phyloP scores from a whole-genome alignment of 1,139 yeast species.

The Sugiyamaella novakii region DNA sequence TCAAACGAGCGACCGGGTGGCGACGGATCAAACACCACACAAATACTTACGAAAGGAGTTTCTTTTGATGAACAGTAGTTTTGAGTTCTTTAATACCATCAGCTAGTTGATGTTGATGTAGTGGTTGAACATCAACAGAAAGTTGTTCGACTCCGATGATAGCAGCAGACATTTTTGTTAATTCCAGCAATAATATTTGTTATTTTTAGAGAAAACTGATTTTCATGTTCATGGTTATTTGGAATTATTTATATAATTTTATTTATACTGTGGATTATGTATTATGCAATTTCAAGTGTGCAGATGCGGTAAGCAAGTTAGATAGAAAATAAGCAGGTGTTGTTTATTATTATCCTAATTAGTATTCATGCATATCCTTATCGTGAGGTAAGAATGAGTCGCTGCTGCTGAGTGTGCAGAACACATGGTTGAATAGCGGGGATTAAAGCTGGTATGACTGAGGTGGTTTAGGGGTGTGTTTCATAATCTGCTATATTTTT shows the following conservation, averaged over 20 bases:
- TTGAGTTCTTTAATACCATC: conserved; percentile 21
- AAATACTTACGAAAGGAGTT: conserved; percentile 32
- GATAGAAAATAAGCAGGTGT: background rate
- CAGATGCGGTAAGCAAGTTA: background rate
- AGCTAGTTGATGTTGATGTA: conserved; percentile 27
- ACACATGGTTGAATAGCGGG: too few species aligned
- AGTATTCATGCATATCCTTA: conserved; percentile 1
- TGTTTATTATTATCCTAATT: conserved; percentile 8
- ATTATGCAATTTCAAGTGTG: conserved; percentile 6
- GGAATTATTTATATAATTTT: conserved; percentile 1
- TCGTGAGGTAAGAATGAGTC: too few species aligned
- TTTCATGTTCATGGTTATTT: too few species aligned
- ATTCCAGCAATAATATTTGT: background rate
- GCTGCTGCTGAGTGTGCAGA: too few species aligned
- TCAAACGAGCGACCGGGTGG: background rate
- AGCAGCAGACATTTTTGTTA: conserved; percentile 6
- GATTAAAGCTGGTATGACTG: too few species aligned
- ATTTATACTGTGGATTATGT: too few species aligned
- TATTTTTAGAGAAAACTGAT: too few species aligned
- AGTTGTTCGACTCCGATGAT: background rate
- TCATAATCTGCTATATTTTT: too few species aligned
- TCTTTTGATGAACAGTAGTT: conserved; percentile 29
- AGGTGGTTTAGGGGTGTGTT: too few species aligned
- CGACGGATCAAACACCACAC: too few species aligned
- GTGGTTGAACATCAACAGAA: conserved; percentile 25